These are phyloP conservation scores for Mycena vulgaris DNA, from an alignment of 768 basidiomycete species.

Conservation along the genomic window DNA sequence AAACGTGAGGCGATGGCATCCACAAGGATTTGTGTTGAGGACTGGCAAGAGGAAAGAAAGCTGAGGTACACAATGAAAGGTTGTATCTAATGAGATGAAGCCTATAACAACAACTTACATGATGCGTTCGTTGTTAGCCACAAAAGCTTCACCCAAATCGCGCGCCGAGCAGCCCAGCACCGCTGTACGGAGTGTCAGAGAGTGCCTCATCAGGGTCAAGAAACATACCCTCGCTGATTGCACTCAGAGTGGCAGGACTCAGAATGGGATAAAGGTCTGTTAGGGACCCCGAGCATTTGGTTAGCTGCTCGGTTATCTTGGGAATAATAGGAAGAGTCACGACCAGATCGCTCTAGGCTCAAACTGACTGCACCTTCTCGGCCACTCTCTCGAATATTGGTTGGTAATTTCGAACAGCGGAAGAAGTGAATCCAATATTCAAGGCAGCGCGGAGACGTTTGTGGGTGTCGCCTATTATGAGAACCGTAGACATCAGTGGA, in stretches of 20 bases:
- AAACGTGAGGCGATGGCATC: too few relatives aligned
- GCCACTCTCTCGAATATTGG: conserved; percentile 24
- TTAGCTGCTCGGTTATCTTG: background rate
- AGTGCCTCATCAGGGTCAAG: background rate
- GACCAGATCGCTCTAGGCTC: too few relatives aligned
- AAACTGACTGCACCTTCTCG: conserved; percentile 4
- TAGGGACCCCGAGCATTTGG: conserved; percentile 2
- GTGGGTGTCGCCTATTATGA: conserved; percentile 20
- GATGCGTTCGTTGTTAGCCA: conserved; percentile 10
- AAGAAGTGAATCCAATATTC: conserved; percentile 9
- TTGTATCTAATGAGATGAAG: too few relatives aligned
- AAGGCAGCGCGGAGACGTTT: conserved; percentile 24
- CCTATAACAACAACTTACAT: conserved; percentile 6
- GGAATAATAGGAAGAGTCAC: too few relatives aligned
- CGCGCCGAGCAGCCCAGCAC: conserved; percentile 6
- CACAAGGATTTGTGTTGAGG: too few relatives aligned
- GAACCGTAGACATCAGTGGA: too few relatives aligned
- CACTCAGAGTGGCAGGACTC: conserved; percentile 5
- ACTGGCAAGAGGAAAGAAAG: too few relatives aligned
- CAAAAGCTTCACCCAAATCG: conserved; percentile 19
- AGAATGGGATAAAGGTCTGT: conserved; percentile 20
- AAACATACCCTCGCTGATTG: conserved; percentile 23
- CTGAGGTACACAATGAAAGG: too few relatives aligned
- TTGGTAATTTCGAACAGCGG: conserved; percentile 19
- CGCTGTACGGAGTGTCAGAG: background rate